These are phyloP conservation scores for Penicillium corylophilum DNA, from an alignment of 2,329 filamentous ascomycete genomes.

Conservation along the genomic window DNA sequence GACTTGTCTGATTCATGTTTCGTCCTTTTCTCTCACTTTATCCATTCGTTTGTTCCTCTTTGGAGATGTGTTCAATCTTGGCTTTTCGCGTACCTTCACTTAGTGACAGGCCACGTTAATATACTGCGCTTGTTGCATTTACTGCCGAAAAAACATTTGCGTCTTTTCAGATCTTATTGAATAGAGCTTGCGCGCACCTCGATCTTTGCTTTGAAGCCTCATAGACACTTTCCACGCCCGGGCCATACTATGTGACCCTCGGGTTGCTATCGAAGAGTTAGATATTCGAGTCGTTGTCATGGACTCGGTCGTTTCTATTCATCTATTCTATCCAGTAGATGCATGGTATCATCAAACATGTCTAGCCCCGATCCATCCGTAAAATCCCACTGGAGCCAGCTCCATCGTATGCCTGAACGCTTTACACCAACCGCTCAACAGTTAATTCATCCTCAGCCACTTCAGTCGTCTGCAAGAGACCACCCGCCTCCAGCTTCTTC, in stretches of 20 bases:
- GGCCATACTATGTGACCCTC: background rate
- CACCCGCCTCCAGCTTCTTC: conserved; percentile 46
- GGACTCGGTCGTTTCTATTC: background rate
- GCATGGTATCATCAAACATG: conserved; percentile 8
- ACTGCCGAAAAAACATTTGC: background rate
- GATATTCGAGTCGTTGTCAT: background rate
- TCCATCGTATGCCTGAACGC: background rate
- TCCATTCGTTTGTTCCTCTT: conserved; percentile 7
- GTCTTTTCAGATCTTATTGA: conserved; percentile 1
- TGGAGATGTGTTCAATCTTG: background rate
- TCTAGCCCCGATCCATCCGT: conserved; percentile 2
- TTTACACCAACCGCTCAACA: conserved; percentile 38
- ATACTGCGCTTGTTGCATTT: conserved; percentile 11
- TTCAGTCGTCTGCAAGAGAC: conserved; percentile 32
- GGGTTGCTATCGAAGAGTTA: background rate
- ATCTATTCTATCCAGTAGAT: background rate
- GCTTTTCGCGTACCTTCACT: background rate
- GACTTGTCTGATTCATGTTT: background rate
- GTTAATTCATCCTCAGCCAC: conserved; percentile 25
- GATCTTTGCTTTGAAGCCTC: background rate
- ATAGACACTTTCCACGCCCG: background rate
- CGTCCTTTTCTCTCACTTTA: conserved; percentile 2
- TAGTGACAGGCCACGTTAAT: background rate
- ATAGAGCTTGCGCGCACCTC: conserved; percentile 4
- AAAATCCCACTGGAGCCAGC: conserved; percentile 1